Percentiles rank a stretch among this genome's conserved stretches.
Conservation (phyloP, 495 filamentous ascomycete genomes). For the Hyaloscypha bicolor region DNA sequence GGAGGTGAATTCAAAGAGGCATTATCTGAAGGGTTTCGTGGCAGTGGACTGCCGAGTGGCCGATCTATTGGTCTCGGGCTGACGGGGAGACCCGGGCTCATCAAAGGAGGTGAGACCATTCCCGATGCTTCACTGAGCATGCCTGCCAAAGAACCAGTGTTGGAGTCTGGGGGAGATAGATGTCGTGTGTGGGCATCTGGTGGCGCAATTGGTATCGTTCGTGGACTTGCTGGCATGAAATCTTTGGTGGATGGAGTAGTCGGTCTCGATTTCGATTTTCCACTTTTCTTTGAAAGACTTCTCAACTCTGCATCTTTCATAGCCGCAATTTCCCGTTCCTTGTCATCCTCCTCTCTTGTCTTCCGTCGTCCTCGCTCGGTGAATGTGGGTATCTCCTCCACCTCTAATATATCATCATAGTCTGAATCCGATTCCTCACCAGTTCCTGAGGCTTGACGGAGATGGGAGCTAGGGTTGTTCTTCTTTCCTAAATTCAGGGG, state of each 20-base stretch:
- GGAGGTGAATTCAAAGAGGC: constrained; percentile 59
- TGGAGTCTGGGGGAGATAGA: constrained; percentile 24
- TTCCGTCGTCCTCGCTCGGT: constrained; percentile 76
- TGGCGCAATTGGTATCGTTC: constrained; percentile 27
- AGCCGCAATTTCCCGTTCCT: constrained; percentile 68
- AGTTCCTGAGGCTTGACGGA: constrained; percentile 47
- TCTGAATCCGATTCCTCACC: constrained; percentile 76
- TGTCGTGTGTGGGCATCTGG: constrained; percentile 29
- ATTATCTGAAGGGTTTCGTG: constrained; percentile 58
- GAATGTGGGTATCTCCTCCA: constrained; percentile 59
- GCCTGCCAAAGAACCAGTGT: constrained; percentile 49
- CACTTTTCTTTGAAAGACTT: constrained; percentile 67
- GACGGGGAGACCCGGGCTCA: constrained; percentile 85
- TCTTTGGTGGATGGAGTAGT: constrained; percentile 23
- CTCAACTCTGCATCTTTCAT: constrained; percentile 63
- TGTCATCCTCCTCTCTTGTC: constrained; percentile 87
- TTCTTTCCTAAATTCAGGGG: constrained; percentile 71
- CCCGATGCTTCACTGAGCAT: constrained; percentile 41
- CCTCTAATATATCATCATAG: constrained; percentile 75
- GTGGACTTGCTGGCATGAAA: constrained; percentile 28
- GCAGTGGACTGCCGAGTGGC: constrained; percentile 70
- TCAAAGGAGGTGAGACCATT: constrained; percentile 55
- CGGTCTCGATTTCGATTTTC: constrained; percentile 44
- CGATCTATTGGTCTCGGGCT: constrained; percentile 86
- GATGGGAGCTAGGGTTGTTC: constrained; percentile 42